Evolutionary conservation across 1,284 basidiomycete species (phyloP), one percentile per base, ranked within the genome.

Genomic region (Apiotrichum akiyoshidainum): DNA sequence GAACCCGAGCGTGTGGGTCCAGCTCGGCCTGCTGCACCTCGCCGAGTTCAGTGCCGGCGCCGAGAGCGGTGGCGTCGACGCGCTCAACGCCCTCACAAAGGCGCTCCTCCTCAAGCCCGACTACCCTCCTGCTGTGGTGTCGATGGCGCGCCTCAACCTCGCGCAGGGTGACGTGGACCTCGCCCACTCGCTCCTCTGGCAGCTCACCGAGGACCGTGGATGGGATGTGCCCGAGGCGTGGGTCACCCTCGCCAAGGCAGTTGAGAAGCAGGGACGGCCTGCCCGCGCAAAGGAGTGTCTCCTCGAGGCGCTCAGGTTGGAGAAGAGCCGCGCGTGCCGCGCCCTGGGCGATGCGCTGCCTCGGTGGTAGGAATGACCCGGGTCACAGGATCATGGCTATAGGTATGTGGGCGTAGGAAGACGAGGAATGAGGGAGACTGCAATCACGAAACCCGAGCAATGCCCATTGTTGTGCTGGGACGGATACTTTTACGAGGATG

Each of bases 221-320:
- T 96, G 92, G 91, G 88, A 95, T 73, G 83, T 88, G 2, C 85
- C 91, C 0, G 92, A 96, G 74, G 92, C 89, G 31, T 97, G 93
- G 93, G 94, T 87, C 74, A 87, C 87, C 71, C 81, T 96, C 9
- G 88, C 86, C 7, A 87, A 86, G 70, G 88, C 89, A 19, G 89
- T 88, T 69, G 85, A 86, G 41, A 69, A 85, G 65, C 90, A 90
- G 67, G 87, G 85, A 0, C 82, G 87, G 51, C 83, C 69, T 2
- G 85, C 86, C 52, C 80, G 85, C 51, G 88, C 90, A 68, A 80
- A 84, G 56, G 89, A 92, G 70, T 90, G 88, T 71, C 78, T 93
- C 60, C 80, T 80, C 47, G 85, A 81, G 66, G 91, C 92, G 13
- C 72, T 95, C 63, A 80, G 81, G 60, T 77, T 96, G 64, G 86